A percentile compares a stretch with the other conserved stretches of the same genome.
phyloP scores from a whole-genome alignment of 192 early-diverging fungal species.

The Neocallimastix lanati region DNA sequence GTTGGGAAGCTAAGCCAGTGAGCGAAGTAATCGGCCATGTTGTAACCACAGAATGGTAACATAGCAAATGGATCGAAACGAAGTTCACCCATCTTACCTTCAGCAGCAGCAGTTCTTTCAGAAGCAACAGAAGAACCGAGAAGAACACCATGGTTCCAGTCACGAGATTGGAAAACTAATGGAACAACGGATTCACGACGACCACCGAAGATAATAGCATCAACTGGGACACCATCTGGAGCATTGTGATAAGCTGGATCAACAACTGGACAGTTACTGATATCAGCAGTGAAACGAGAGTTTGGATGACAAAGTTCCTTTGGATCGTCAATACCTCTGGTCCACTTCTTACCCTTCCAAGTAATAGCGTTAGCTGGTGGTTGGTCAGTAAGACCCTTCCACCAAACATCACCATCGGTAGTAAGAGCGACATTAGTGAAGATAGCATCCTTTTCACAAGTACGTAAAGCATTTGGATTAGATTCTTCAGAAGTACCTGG shows the following conservation, averaged over 20 bases:
- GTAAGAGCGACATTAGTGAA: conserved; percentile 7
- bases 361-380: conserved; percentile 5
- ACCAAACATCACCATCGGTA: conserved; percentile 6
- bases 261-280: conserved; percentile 4
- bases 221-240: conserved; percentile 2
- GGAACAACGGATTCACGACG: conserved; percentile 2
- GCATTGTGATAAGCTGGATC: conserved; percentile 6
- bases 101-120: conserved; percentile 8
- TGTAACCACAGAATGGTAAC: conserved; percentile 10
- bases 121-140: conserved; percentile 5
- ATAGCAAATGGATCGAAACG: conserved; percentile 10
- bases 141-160: conserved; percentile 8
- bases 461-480: conserved; percentile 6
- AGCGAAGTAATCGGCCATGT: conserved; percentile 9
- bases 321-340: conserved; percentile 2
- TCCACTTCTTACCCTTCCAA: conserved; percentile 4
- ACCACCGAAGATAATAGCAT: conserved; percentile 5
- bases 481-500: conserved; percentile 7
- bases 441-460: not conserved
- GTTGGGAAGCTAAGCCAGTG: conserved; percentile 6
- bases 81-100: conserved; percentile 6
- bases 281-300: conserved; percentile 5
- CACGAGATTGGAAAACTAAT: conserved; percentile 5
- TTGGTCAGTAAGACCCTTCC: conserved; percentile 3
- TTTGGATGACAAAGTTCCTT: conserved; percentile 5